These are phyloP conservation scores for Ascoidea tarda DNA, from an alignment of 805 yeast species.

Conservation along the genomic window DNA sequence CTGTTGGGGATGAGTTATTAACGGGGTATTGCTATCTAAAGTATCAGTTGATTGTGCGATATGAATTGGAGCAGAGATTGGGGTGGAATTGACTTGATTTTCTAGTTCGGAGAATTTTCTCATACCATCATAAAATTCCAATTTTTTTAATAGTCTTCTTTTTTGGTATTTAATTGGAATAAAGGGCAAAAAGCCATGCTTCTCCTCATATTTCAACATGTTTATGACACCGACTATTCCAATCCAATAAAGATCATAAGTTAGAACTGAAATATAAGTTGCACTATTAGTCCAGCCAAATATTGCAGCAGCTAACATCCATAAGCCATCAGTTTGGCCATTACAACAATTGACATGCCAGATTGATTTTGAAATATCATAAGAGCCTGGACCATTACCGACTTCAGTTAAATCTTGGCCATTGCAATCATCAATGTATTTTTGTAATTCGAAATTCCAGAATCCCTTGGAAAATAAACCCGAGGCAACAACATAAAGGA, in stretches of 20 bases:
- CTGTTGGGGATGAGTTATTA: neutral
- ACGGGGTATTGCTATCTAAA: neutral
- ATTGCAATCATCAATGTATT: constrained; percentile 54
- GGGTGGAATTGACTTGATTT: neutral
- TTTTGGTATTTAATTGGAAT: constrained; percentile 51
- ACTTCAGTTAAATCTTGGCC: constrained; percentile 81
- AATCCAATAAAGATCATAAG: constrained; percentile 64
- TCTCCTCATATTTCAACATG: constrained; percentile 37
- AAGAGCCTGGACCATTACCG: constrained; percentile 90
- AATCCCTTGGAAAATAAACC: constrained; percentile 80
- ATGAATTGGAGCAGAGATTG: neutral
- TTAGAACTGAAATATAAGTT: constrained; percentile 71
- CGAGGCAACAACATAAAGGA: constrained; percentile 73
- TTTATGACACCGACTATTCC: constrained; percentile 28
- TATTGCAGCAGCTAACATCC: constrained; percentile 84
- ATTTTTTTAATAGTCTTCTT: constrained; percentile 30
- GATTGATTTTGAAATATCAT: constrained; percentile 61
- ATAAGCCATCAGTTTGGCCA: constrained; percentile 81
- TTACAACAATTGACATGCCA: constrained; percentile 97
- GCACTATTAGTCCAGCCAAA: constrained; percentile 94
- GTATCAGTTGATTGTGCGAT: neutral
- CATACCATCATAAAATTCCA: constrained; percentile 7
- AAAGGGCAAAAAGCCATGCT: constrained; percentile 41
- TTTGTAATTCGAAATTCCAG: constrained; percentile 79
- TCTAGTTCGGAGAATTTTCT: neutral